Evolutionary conservation across 176 grass and related monocot genomes (phyloP).

Genomic region (Aegilops bicornis): DNA sequence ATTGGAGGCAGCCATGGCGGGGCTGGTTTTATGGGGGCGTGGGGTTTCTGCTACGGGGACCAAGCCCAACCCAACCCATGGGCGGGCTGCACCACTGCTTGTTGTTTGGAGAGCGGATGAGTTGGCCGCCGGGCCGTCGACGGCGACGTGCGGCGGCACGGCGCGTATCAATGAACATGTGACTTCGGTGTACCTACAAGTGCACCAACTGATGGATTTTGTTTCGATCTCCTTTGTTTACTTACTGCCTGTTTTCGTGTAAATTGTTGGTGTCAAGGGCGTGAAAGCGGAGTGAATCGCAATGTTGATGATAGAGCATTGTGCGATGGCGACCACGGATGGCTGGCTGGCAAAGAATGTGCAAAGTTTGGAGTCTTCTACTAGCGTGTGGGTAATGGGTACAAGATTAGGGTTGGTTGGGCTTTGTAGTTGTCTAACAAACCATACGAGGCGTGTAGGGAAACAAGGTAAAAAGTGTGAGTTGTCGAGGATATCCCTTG

Average conservation of each 20-base stretch:
- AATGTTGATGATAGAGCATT: neutral
- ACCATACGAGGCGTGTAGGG: no score
- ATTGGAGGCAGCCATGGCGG: constrained; percentile 24
- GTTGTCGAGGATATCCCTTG: neutral
- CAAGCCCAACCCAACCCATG: neutral
- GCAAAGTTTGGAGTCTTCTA: no score
- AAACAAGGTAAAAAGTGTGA: neutral
- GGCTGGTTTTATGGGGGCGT: constrained; percentile 41
- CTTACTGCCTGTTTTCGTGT: neutral
- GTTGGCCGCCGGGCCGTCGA: neutral
- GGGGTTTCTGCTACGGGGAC: constrained; percentile 59
- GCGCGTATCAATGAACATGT: neutral
- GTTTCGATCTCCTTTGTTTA: neutral
- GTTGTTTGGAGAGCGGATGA: neutral
- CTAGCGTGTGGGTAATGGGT: neutral
- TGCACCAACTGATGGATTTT: neutral
- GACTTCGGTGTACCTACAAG: neutral
- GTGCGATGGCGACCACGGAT: neutral
- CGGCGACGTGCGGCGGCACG: neutral
- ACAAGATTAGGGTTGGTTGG: neutral
- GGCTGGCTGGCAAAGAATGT: neutral
- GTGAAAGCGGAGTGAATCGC: neutral
- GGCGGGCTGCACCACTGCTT: neutral
- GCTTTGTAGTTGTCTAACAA: neutral
- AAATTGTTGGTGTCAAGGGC: fast-evolving